phyloP scores from a whole-genome alignment of 2,329 filamentous ascomycete species.

The Epichloe gansuensis region DNA sequence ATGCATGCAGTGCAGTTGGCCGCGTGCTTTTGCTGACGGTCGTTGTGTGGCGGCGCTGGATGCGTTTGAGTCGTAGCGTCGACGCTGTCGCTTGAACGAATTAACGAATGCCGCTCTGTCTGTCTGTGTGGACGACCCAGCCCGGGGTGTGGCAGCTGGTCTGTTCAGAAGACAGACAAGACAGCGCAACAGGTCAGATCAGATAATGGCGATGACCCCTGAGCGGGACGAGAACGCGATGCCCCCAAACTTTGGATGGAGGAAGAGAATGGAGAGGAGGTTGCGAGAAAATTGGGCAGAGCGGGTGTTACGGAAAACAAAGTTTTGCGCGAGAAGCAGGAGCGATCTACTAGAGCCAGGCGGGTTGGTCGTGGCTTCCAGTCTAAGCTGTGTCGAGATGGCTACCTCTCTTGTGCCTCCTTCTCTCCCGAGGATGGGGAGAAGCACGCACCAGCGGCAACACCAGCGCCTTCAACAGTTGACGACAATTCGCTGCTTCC shows the following conservation, averaged over 20 bases:
- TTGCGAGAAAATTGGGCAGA: neutral
- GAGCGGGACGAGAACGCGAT: neutral
- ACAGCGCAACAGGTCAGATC: neutral
- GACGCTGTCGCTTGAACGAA: neutral
- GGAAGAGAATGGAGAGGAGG: neutral
- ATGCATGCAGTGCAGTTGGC: slow-evolving; percentile 1
- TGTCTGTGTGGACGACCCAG: neutral
- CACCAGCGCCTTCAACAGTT: no score
- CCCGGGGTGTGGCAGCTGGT: neutral
- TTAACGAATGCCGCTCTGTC: neutral
- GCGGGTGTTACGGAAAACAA: slow-evolving; percentile 3
- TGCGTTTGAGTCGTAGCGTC: slow-evolving; percentile 2
- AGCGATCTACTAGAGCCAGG: neutral
- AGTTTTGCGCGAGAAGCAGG: slow-evolving; percentile 3
- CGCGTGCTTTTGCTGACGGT: slow-evolving; percentile 1
- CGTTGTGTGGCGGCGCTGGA: neutral
- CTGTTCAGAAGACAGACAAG: neutral
- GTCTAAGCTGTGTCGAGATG: slow-evolving; percentile 2
- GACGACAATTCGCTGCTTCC: no score
- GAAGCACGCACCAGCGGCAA: neutral
- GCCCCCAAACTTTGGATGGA: neutral
- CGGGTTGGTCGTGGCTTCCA: slow-evolving; percentile 5
- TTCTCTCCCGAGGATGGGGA: neutral
- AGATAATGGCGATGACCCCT: neutral
- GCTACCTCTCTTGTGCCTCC: neutral